These are phyloP conservation scores for Eucalyptus virginea DNA, from an alignment of 345 rosid genomes.

Conservation along the genomic window DNA sequence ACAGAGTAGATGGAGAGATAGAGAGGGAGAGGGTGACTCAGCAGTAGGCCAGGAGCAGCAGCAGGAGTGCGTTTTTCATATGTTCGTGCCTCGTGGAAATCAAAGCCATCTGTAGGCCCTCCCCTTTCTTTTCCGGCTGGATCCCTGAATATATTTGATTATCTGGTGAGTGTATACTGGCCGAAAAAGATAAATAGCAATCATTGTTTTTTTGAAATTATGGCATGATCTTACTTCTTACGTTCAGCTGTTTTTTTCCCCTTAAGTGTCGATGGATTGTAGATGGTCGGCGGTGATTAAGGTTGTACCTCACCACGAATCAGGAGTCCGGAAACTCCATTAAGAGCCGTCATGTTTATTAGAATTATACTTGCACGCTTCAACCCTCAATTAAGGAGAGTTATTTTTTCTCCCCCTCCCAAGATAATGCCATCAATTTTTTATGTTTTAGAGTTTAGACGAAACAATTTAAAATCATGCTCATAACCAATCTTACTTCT, in stretches of 20 bases:
- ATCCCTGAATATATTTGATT: not conserved
- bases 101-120: not conserved
- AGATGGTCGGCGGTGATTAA: too few species aligned
- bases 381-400: too few species aligned
- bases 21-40: not conserved
- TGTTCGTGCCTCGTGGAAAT: not conserved
- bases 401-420: rapidly evolving
- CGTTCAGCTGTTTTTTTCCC: not conserved
- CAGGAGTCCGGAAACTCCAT: too few species aligned
- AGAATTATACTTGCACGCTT: too few species aligned
- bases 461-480: too few species aligned
- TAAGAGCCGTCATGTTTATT: too few species aligned
- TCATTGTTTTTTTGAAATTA: not conserved
- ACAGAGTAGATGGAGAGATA: not conserved
- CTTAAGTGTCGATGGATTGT: too few species aligned
- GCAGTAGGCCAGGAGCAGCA: not conserved
- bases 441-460: too few species aligned
- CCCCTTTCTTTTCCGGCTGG: not conserved
- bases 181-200: not conserved
- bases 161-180: not conserved
- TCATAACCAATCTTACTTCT: too few species aligned
- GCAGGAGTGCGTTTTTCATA: not conserved
- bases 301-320: too few species aligned
- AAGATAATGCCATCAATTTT: too few species aligned
- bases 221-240: not conserved